Percentiles rank a stretch among this genome's conserved stretches.
Evolutionary conservation across 371 early-diverging fungal species (phyloP).

Genomic region (Haplosporangium sp.): DNA sequence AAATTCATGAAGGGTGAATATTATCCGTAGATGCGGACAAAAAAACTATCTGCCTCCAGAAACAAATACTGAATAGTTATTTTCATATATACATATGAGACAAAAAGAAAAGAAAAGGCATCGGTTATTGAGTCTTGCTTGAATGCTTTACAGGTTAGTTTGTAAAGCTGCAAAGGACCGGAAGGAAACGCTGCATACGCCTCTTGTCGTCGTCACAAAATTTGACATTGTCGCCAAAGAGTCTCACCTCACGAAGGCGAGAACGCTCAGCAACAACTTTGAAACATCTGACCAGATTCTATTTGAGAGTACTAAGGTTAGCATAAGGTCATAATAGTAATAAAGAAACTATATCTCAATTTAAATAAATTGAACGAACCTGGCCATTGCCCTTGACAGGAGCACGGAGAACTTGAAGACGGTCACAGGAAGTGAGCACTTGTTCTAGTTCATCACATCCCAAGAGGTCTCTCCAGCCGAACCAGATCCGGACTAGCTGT

Average conservation of each 20-base stretch:
- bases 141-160: conserved; percentile 7
- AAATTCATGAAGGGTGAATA: not conserved
- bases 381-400: conserved; percentile 58
- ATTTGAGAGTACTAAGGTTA: not conserved
- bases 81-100: conserved; percentile 10
- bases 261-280: conserved; percentile 38
- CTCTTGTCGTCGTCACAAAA: conserved; percentile 55
- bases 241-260: conserved; percentile 48
- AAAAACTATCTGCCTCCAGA: not conserved
- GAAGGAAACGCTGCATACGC: conserved; percentile 53
- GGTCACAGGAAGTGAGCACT: conserved; percentile 46
- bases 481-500: conserved; percentile 52
- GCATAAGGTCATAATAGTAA: not conserved
- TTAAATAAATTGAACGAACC: conserved; percentile 24
- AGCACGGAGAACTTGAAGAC: conserved; percentile 53
- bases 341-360: not conserved
- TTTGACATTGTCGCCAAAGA: conserved; percentile 56
- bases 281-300: conserved; percentile 54
- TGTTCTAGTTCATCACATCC: conserved; percentile 51
- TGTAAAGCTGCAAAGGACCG: conserved; percentile 47
- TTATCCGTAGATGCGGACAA: not conserved
- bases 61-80: not conserved
- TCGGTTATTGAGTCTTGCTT: not conserved
- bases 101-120: not conserved
- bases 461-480: conserved; percentile 54